phyloP scores from a whole-genome alignment of 1,139 yeast species.

The Lodderomyces orthopsilosis region DNA sequence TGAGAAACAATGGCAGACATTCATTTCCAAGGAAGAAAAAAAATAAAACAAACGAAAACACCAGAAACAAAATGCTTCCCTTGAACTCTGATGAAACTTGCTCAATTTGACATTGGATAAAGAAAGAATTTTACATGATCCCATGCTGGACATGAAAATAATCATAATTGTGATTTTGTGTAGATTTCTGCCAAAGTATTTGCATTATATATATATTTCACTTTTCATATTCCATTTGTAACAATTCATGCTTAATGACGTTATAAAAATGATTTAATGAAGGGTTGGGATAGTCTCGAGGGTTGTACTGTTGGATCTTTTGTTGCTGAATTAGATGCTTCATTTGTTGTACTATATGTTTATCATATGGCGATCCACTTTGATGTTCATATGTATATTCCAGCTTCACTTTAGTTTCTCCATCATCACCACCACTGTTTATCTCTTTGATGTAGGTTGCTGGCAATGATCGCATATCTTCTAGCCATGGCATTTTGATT shows the following conservation, averaged over 20 bases:
- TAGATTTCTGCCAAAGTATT: conserved; percentile 6
- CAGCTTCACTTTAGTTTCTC: conserved; percentile 8
- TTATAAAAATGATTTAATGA: conserved; percentile 64
- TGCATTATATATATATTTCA: conserved; percentile 19
- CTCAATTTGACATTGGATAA: too few species aligned
- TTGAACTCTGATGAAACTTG: too few species aligned
- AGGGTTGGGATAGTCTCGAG: conserved; percentile 64
- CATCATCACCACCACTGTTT: not conserved
- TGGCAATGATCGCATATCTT: conserved; percentile 57
- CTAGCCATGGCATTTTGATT: conserved; percentile 59
- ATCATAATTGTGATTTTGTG: too few species aligned
- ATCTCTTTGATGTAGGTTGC: conserved; percentile 17
- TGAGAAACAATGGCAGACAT: too few species aligned
- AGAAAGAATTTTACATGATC: too few species aligned
- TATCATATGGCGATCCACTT: conserved; percentile 10
- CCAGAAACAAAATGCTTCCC: too few species aligned
- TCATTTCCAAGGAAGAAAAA: too few species aligned
- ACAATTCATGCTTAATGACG: conserved; percentile 60
- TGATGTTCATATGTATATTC: conserved; percentile 4
- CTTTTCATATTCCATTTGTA: conserved; percentile 41
- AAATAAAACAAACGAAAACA: too few species aligned
- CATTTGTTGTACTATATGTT: conserved; percentile 17
- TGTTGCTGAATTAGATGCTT: conserved; percentile 17
- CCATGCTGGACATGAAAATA: too few species aligned
- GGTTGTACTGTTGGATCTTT: conserved; percentile 41